phyloP scores from a whole-genome alignment of 768 basidiomycete genomes.

The Dacryopinax spathularia region DNA sequence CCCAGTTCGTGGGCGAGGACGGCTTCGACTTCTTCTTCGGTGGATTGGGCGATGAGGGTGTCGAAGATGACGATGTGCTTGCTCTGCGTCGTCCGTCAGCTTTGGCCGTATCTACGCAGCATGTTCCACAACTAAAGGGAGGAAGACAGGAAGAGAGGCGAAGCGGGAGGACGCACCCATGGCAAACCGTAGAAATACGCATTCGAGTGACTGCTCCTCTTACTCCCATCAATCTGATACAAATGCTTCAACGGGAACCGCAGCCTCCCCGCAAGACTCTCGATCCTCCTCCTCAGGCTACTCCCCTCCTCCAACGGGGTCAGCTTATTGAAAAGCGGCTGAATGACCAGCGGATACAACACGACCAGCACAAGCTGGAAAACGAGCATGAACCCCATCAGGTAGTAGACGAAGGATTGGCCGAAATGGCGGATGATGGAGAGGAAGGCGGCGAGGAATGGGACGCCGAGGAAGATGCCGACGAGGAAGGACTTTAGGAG shows the following conservation, averaged over 20 bases:
- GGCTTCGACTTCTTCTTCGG: constrained; percentile 87
- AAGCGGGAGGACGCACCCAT: constrained; percentile 39
- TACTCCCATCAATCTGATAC: constrained; percentile 95
- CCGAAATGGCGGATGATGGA: constrained; percentile 89
- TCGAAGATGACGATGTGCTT: constrained; percentile 97
- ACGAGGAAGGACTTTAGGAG: constrained; percentile 65
- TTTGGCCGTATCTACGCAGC: neutral
- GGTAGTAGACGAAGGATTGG: constrained; percentile 78
- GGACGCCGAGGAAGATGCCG: constrained; percentile 57
- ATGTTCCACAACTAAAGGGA: too few relatives aligned
- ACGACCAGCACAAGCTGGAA: constrained; percentile 79
- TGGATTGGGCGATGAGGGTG: constrained; percentile 83
- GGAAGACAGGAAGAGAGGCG: too few relatives aligned
- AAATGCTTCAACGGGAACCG: constrained; percentile 88
- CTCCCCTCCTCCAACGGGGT: constrained; percentile 60
- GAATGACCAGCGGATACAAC: constrained; percentile 73
- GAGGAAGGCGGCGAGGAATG: constrained; percentile 76
- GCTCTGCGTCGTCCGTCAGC: constrained; percentile 33
- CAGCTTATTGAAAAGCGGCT: constrained; percentile 94
- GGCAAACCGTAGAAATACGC: constrained; percentile 98
- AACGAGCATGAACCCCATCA: constrained; percentile 80
- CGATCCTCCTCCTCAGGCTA: constrained; percentile 63
- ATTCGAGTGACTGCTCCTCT: constrained; percentile 87
- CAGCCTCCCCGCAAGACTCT: constrained; percentile 60
- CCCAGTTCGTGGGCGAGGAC: constrained; percentile 96